These are phyloP conservation scores for Tetraselmis striata DNA, from an alignment of 139 green algal species.

Conservation along the genomic window DNA sequence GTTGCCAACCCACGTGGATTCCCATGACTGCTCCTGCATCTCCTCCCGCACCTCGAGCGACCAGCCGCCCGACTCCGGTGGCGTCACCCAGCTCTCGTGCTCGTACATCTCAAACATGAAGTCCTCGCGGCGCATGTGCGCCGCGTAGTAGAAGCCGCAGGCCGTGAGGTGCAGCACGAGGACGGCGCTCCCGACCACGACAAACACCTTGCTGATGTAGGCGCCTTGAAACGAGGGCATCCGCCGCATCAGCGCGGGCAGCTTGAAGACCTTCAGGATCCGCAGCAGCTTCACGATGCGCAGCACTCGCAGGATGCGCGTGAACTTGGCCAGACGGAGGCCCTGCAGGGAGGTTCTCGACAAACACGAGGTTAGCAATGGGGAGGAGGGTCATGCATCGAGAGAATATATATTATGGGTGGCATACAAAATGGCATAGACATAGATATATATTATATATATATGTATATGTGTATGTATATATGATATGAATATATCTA, in stretches of 20 bases:
- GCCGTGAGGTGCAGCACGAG: slow-evolving; percentile 43
- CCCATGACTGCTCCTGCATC: not conserved
- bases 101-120: not conserved
- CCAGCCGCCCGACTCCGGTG: not conserved
- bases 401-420: too few species aligned
- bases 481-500: too few species aligned
- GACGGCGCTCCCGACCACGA: slow-evolving; percentile 9
- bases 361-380: too few species aligned
- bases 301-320: slow-evolving; percentile 24
- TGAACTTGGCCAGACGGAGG: not conserved
- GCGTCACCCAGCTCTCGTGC: not conserved
- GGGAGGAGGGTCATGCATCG: too few species aligned
- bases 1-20: not conserved
- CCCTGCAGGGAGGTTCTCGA: too few species aligned
- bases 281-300: slow-evolving; percentile 32
- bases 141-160: slow-evolving; percentile 43
- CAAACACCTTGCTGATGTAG: slow-evolving; percentile 10
- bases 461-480: too few species aligned
- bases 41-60: not conserved
- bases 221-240: slow-evolving; percentile 25
- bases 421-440: too few species aligned
- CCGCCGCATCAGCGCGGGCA: slow-evolving; percentile 20
- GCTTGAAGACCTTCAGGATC: slow-evolving; percentile 14
- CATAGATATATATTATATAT: too few species aligned
- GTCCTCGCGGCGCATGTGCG: not conserved